phyloP scores from a whole-genome alignment of 257 asterid genomes.

The Solanum pennellii region DNA sequence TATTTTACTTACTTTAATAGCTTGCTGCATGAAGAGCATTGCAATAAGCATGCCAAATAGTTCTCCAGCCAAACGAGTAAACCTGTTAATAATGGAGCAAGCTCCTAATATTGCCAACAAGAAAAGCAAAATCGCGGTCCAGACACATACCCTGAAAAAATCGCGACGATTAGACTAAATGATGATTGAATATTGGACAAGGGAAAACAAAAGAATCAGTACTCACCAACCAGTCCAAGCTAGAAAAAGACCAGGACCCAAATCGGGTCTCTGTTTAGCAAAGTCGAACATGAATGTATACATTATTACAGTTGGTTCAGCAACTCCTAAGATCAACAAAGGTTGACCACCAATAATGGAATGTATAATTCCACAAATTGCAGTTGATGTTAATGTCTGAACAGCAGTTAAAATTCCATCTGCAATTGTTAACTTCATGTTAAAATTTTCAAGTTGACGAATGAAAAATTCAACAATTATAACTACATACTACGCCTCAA shows the following conservation, averaged over 20 bases:
- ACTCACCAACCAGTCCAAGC: constrained; percentile 94
- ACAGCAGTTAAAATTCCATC: constrained; percentile 90
- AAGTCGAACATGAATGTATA: constrained; percentile 93
- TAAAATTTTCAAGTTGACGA: background rate
- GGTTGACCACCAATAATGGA: constrained; percentile 97
- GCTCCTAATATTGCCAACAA: constrained; percentile 74
- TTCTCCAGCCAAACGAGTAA: constrained; percentile 93
- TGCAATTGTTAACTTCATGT: constrained; percentile 11
- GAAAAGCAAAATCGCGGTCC: constrained; percentile 83
- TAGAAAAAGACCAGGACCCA: constrained; percentile 73
- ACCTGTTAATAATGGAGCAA: constrained; percentile 90
- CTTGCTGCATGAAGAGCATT: constrained; percentile 97
- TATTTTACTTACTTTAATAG: constrained; percentile 41
- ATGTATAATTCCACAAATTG: constrained; percentile 81
- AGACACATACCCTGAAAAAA: constrained; percentile 75
- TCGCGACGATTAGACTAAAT: background rate
- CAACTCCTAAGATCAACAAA: constrained; percentile 76
- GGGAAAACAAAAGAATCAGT: background rate
- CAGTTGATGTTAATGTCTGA: constrained; percentile 85
- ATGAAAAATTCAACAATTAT: background rate
- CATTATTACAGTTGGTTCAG: constrained; percentile 96
- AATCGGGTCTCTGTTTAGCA: constrained; percentile 60
- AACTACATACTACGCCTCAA: background rate
- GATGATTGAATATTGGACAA: background rate
- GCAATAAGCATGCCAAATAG: constrained; percentile 91